These are phyloP conservation scores for Pseudogymnoascus sp. DNA, from an alignment of 2,329 filamentous ascomycete species.

Conservation along the genomic window DNA sequence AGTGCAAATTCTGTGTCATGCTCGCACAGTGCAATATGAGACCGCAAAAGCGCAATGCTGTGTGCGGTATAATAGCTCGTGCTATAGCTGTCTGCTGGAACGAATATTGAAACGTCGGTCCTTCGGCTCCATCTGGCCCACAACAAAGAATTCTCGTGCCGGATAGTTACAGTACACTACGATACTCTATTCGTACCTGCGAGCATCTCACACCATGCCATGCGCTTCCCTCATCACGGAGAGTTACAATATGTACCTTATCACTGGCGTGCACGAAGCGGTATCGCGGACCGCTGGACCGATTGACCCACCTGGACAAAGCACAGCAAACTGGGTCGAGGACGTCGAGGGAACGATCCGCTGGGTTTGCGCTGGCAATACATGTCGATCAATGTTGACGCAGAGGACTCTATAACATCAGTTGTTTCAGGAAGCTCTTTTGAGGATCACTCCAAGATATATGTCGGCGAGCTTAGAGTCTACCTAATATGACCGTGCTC, in stretches of 20 bases:
- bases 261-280: neutral
- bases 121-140: neutral
- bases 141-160: neutral
- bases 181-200: neutral
- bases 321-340: neutral
- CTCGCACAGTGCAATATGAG: neutral
- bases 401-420: neutral
- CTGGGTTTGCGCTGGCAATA: neutral
- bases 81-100: neutral
- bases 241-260: neutral
- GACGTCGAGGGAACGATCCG: neutral
- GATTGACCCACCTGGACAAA: neutral
- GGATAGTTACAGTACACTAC: neutral
- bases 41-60: neutral
- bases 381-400: neutral
- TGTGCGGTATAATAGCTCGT: neutral
- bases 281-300: conserved; percentile 3
- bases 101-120: neutral
- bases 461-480: conserved; percentile 3
- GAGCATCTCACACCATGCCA: neutral
- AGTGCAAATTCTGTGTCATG: neutral
- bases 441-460: neutral
- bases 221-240: neutral
- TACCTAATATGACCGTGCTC: neutral
- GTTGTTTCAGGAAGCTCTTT: neutral